Evolutionary conservation across 2,329 filamentous ascomycete species (phyloP), one percentile per base, ranked within the genome.

Genomic region (Hypoxylon sp.): DNA sequence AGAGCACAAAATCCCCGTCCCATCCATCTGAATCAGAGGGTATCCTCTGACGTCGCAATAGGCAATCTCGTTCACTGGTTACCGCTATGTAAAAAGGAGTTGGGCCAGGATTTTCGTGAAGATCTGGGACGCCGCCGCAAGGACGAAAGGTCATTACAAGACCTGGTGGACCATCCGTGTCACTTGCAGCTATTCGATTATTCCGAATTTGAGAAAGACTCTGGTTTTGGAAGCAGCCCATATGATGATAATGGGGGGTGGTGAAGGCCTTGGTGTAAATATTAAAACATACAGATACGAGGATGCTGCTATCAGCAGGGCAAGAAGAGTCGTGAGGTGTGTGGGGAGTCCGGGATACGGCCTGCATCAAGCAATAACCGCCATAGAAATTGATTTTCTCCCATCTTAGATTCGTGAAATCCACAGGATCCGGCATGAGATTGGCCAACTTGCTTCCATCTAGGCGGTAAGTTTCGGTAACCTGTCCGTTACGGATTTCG

Each of bases 261-360:
- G 73, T 70, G 64, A 78, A 78, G 2, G 65, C 22, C 27, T 76
- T 77, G 6, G 77, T 76, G 61, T 78, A 77, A 30, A 79, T 76
- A 37, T 79, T 79, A 61, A 79, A 79, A 54, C 76, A 78, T 3
- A 78, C 64, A 2, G 68, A 63, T 61, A 68, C 8, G 70, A 76
- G 22, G 72, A 69, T 55, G 73, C 69, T 54, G 64, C 68, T 35
- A 51, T 57, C 27, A 11, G 64, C 68, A 44, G 59, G 55, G 10
- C 70, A 71, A 7, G 69, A 48, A 42, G 71, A 66, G 5, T 67
- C 67, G 20, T 20, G 51, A 5, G 46, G 17, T 13, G 48, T 40
- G 8, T 25, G 40, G 22, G 56, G 51, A 10, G 64, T 65, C 27
- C 72, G 66, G 44, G 72, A 71, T 37, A 73, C 73, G 42, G 73